These are phyloP conservation scores for Diplodia corticola DNA, from an alignment of 2,329 filamentous ascomycete genomes.

Conservation along the genomic window DNA sequence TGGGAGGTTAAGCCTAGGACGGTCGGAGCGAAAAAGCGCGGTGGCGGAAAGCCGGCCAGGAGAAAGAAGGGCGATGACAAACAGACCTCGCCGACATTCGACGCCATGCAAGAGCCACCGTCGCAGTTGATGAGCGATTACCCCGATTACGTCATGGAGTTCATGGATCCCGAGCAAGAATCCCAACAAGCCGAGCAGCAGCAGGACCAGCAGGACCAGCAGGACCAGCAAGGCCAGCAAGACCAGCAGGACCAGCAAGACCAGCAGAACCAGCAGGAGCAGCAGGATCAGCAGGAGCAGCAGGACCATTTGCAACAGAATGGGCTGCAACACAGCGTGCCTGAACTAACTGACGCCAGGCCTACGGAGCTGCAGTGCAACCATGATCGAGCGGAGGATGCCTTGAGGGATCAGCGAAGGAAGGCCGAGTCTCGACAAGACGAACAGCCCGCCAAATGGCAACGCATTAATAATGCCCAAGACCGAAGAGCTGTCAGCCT, in stretches of 20 bases:
- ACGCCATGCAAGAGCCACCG: slow-evolving; percentile 5
- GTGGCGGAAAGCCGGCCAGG: slow-evolving; percentile 35
- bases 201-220: too few species aligned
- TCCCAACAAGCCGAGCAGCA: not conserved
- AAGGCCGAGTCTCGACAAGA: slow-evolving; percentile 35
- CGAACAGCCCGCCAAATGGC: slow-evolving; percentile 37
- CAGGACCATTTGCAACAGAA: not conserved
- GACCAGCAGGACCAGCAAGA: not conserved
- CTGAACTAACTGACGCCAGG: not conserved
- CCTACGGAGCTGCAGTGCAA: not conserved
- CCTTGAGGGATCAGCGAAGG: slow-evolving; percentile 30
- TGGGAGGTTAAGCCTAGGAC: slow-evolving; percentile 63
- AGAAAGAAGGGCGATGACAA: slow-evolving; percentile 28
- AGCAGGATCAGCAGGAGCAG: slow-evolving; percentile 1
- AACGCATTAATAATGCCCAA: not conserved
- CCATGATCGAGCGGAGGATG: not conserved
- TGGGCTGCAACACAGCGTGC: not conserved
- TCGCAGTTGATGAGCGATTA: slow-evolving; percentile 12
- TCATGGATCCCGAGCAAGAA: not conserved
- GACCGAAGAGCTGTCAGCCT: slow-evolving; percentile 14
- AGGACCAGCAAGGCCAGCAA: slow-evolving; percentile 1
- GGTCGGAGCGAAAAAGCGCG: slow-evolving; percentile 45
- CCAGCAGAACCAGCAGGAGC: too few species aligned
- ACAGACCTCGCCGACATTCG: not conserved
- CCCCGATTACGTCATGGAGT: slow-evolving; percentile 15